Base-by-base conservation (phyloP, 495 filamentous ascomycete species). In the Neurospora africana region DNA sequence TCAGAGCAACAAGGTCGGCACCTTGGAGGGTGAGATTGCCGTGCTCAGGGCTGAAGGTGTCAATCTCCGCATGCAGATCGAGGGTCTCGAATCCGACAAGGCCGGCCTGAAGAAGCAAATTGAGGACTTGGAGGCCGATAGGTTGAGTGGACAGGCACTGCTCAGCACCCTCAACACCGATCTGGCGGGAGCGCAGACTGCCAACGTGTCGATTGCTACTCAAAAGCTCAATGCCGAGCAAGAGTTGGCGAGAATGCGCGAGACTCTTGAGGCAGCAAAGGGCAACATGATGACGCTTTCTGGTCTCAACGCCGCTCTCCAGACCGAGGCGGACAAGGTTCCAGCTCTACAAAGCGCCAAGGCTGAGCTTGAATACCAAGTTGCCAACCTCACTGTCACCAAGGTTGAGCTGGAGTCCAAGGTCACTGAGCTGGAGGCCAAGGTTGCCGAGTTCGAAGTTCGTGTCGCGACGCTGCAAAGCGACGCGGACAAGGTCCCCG, bases 1-100 rank as follows among this genome's bases (percentile, higher is more conserved):
- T n/a, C 76, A 77, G 68, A 68, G 44, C 9, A 68, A 72, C 67
- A 79, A 75, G 68, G 69, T 76, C 23, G 19, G 72, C 61, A 67
- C 43, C 19, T 47, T 76, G 23, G 78, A 79, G 67, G 73, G 73
- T 58, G 70, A 76, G n/a, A 61, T 81, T 3, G 36, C 74, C 1
- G 35, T 76, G 21, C 69, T 74, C 70, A 72, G 72, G 69, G 69
- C 74, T 43, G 75, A 74, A 35, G 70, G 68, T 2, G 74, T 67
- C 19, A 73, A 68, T 19, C 76, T 81, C 37, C 68, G 73, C 65
- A 30, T 71, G 33, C 71, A 74, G 36, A 75, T 85, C 37, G 81
- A 81, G 68, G 75, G 75, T 71, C 77, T 83, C 65, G 74, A 78
- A 47, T 76, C 80, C 30, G 78, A 83, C 68, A 83, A 79, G 73